Evolutionary conservation across 192 early-diverging fungal genomes (phyloP), one percentile per base, ranked within the genome.

Genomic region (Podochytrium sp.): DNA sequence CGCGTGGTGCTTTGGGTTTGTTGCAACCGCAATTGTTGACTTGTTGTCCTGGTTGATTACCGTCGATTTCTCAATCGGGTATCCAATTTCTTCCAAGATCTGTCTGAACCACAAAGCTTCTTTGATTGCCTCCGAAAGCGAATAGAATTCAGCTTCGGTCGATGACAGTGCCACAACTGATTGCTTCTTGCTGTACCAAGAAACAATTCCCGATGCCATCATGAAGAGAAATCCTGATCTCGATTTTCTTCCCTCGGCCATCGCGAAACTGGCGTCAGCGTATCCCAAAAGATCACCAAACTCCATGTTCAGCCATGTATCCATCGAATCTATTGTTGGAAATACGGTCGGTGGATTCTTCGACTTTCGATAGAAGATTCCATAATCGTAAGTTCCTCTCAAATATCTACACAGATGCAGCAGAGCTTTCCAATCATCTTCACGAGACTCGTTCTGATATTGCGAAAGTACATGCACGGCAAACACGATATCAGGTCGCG

Each of bases 1-100:
- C 25, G 38, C 63, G 53, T 80, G 75, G 32, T 82, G 30, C 2
- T 61, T 52, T n/a, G 77, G 77, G 51, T 82, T 76, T 3, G 61
- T 70, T 0, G 63, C 60, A 6, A 79, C 49, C 0, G 65, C 69
- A 1, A 81, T 76, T 0, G 57, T 29, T 27, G 42, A 6, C 32
- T 49, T 12, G 47, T 65, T 65, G 47, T 65, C 63, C 23, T 60
- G 58, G 33, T 60, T 12, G 2, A 30, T 60, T 2, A 34, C 33
- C 6, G 30, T 43, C 43, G 63, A 41, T n/a, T 47, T 27, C 16
- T 40, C 12, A 37, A 65, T 10, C 4, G 14, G 32, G 25, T 27
- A 49, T 16, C 63, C 63, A 65, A 65, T 40, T 43, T 65, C 63
- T 16, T 43, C 40, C 25, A 65, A 43, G 41, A 47, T 27, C 14